Conservation (phyloP, 2,329 filamentous ascomycete genomes). For the Nannizziopsis barbatae region DNA sequence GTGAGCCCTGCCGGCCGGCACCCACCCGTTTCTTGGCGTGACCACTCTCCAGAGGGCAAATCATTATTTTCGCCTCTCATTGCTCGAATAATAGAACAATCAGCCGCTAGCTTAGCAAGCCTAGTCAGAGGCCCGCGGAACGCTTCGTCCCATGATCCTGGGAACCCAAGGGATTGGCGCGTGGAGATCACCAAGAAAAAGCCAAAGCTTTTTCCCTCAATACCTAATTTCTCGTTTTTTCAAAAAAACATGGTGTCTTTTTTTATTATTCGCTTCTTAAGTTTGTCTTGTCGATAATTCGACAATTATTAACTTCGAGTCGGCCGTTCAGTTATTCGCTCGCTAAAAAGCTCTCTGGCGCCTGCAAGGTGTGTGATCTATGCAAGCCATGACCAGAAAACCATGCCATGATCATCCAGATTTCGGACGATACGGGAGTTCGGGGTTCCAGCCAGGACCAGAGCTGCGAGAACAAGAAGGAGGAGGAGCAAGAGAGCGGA, state of each 20-base stretch:
- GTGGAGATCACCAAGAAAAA: constrained; percentile 7
- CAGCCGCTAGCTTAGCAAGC: constrained; percentile 1
- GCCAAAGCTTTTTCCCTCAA: constrained; percentile 2
- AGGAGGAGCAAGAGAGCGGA: background rate
- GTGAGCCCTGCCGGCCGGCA: no score
- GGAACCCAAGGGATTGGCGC: constrained; percentile 8
- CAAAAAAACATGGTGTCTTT: no score
- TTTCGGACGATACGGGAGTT: no score
- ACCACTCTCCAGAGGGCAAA: background rate
- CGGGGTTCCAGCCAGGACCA: no score
- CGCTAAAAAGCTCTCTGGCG: no score
- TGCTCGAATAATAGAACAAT: constrained; percentile 3
- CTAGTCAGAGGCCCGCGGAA: constrained; percentile 1
- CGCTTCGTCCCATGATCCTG: constrained; percentile 7
- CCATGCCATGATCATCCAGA: background rate
- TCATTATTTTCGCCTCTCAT: constrained; percentile 1
- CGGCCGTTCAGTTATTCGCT: no score
- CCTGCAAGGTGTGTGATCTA: no score
- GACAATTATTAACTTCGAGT: no score
- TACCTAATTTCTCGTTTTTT: background rate
- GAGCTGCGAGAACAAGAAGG: background rate
- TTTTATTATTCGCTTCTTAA: no score
- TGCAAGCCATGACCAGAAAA: background rate
- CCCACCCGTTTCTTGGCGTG: background rate
- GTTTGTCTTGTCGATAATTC: no score